A percentile compares a stretch with the other conserved stretches of the same genome.
phyloP scores from a whole-genome alignment of 768 basidiomycete genomes.

The Mycena venus region DNA sequence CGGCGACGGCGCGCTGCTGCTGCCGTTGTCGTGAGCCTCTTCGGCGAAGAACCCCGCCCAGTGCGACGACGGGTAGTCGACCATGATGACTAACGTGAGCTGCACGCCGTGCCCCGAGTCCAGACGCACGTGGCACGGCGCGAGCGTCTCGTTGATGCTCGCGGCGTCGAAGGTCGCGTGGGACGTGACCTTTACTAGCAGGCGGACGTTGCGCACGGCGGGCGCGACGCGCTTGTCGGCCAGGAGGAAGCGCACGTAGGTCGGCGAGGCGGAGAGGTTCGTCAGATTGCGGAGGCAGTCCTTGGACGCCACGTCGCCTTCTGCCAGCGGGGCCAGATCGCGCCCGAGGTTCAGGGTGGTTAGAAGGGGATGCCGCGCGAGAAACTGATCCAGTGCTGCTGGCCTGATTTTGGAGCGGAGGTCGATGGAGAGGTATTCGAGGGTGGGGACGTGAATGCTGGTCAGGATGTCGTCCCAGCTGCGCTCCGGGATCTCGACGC shows the following conservation, averaged over 20 bases:
- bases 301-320: constrained; percentile 13
- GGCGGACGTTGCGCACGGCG: constrained; percentile 10
- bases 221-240: constrained; percentile 4
- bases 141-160: constrained; percentile 14
- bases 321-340: background rate
- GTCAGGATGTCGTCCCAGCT: constrained; percentile 21
- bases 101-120: constrained; percentile 1
- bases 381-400: constrained; percentile 5
- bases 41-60: constrained; percentile 29
- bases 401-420: constrained; percentile 13
- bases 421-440: constrained; percentile 12
- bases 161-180: constrained; percentile 1
- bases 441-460: constrained; percentile 15
- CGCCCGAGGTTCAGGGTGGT: constrained; percentile 17
- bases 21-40: background rate
- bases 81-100: constrained; percentile 14
- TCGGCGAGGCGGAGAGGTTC: constrained; percentile 5
- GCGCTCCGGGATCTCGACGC: constrained; percentile 21
- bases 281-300: constrained; percentile 3
- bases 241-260: constrained; percentile 16
- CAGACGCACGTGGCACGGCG: background rate
- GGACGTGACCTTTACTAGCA: constrained; percentile 19
- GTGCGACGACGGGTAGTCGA: constrained; percentile 25
- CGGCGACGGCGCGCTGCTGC: background rate
- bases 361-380: constrained; percentile 22